A percentile compares a stretch with the other conserved stretches of the same genome.
phyloP scores from a whole-genome alignment of 2,329 filamentous ascomycete genomes.

The Ceratocystis variospora region DNA sequence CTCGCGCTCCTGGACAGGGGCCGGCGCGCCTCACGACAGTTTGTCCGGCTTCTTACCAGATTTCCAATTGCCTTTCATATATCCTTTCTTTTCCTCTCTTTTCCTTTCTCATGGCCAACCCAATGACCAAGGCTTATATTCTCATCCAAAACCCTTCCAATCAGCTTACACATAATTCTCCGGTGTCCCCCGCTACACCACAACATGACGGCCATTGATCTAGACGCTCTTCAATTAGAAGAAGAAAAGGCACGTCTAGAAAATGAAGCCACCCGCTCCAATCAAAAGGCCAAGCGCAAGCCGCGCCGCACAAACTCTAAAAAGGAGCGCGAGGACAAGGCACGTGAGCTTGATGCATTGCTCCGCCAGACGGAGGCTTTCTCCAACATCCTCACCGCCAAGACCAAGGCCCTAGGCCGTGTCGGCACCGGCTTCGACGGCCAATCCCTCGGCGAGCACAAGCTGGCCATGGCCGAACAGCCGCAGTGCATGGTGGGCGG shows the following conservation, averaged over 20 bases:
- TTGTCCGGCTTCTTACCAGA: background rate
- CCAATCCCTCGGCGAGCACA: slow-evolving; percentile 45
- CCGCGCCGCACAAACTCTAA: slow-evolving; percentile 38
- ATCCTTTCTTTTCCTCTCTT: background rate
- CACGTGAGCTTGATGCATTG: slow-evolving; percentile 44
- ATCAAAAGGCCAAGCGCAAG: slow-evolving; percentile 36
- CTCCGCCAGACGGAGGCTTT: slow-evolving; percentile 47
- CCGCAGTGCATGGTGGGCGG: slow-evolving; percentile 75
- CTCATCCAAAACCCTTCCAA: background rate
- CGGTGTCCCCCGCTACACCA: background rate
- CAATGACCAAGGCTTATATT: background rate
- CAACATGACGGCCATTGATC: slow-evolving; percentile 12
- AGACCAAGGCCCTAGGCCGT: slow-evolving; percentile 47
- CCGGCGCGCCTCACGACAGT: background rate
- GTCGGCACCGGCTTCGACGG: slow-evolving; percentile 48
- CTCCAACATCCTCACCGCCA: slow-evolving; percentile 48
- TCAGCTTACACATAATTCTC: background rate
- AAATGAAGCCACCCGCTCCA: slow-evolving; percentile 33
- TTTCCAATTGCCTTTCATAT: background rate
- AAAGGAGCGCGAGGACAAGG: slow-evolving; percentile 37
- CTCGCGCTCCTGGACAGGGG: background rate
- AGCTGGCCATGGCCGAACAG: slow-evolving; percentile 70
- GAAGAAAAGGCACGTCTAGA: slow-evolving; percentile 27
- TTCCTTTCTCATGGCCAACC: background rate
- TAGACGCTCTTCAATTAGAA: slow-evolving; percentile 26